Base-by-base conservation (phyloP, 805 yeast genomes). In the Barnettozyma californica region DNA sequence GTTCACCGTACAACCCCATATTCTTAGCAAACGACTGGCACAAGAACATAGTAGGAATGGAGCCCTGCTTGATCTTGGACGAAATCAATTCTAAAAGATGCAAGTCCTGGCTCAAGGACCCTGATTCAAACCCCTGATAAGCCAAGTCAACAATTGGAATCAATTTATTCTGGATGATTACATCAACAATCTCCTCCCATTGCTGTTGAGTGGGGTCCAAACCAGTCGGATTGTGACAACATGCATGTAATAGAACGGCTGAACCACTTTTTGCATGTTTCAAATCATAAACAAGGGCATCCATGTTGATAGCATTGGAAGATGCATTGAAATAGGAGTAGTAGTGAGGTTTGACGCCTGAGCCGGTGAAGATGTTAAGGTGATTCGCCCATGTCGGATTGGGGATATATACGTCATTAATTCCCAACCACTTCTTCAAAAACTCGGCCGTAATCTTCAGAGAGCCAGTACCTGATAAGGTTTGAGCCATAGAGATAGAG, bases 221-320 rank as follows among this genome's bases (percentile, higher is more conserved):
- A 55, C 97, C 98, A 18, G 97, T 92, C 47, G 98, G 98, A 74
- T 91, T 92, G 73, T 91, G 97, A 61, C 97, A 94, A 65, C 97
- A 90, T 9, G 96, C 96, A 68, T 91, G 98, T 52, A 91, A 76
- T 48, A 91, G 74, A 20, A 90, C 83, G 46, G 80, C 77, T 20
- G 84, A 73, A 25, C 85, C 87, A 31, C 70, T 70, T 27, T 77
- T 77, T 36, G 83, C 82, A 33, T 66, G 61, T 21, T 70, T 59
- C 43, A 90, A 68, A 46, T 87, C 87, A 31, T 65, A 64, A 45
- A 86, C 63, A 73, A 89, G 71, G 43, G 83, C 82, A 25, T 75
- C 81, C 53, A 81, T 71, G 64, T 86, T 86, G 52, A 91, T 71
- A 13, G 77, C 75, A 61, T 85, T 85, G 56, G 75, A 76, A 46